Conservation (phyloP, 2,329 filamentous ascomycete species). For the Penicillium freii region DNA sequence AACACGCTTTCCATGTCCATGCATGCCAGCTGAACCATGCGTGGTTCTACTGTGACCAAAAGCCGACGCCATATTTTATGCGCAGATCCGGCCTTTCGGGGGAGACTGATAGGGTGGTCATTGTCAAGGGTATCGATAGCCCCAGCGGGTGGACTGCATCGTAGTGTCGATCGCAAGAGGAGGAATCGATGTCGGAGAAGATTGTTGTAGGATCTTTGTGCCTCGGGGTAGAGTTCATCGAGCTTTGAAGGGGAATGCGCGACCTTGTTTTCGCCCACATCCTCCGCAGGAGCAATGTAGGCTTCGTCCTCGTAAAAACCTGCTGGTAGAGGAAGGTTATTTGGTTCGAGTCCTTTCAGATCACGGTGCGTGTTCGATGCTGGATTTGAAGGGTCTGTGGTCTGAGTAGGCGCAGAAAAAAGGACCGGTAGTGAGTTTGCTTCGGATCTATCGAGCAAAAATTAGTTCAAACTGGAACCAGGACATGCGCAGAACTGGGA, state of each 20-base stretch:
- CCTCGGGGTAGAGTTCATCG: constrained; percentile 40
- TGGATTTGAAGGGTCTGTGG: constrained; percentile 5
- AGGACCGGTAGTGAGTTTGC: constrained; percentile 71
- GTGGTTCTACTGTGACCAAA: constrained; percentile 45
- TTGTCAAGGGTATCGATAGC: constrained; percentile 54
- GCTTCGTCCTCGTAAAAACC: constrained; percentile 77
- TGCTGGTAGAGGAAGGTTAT: constrained; percentile 52
- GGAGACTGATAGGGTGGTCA: constrained; percentile 54
- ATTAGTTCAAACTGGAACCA: constrained; percentile 8
- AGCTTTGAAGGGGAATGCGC: constrained; percentile 19
- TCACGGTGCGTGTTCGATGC: neutral
- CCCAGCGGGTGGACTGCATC: constrained; percentile 53
- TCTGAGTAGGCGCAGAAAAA: constrained; percentile 59
- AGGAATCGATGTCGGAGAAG: constrained; percentile 65
- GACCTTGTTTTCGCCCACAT: constrained; percentile 43
- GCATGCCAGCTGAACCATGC: constrained; percentile 50
- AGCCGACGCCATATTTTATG: constrained; percentile 56
- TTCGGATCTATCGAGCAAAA: constrained; percentile 59
- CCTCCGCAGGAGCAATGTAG: constrained; percentile 63
- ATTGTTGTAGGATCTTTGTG: constrained; percentile 66
- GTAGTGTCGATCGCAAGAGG: constrained; percentile 62
- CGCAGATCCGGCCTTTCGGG: constrained; percentile 53
- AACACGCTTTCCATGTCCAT: constrained; percentile 63
- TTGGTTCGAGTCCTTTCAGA: constrained; percentile 29
- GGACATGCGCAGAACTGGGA: neutral